A percentile compares a stretch with the other conserved stretches of the same genome.
phyloP scores from a whole-genome alignment of 2,329 filamentous ascomycete species.

The Cladosporium velox region DNA sequence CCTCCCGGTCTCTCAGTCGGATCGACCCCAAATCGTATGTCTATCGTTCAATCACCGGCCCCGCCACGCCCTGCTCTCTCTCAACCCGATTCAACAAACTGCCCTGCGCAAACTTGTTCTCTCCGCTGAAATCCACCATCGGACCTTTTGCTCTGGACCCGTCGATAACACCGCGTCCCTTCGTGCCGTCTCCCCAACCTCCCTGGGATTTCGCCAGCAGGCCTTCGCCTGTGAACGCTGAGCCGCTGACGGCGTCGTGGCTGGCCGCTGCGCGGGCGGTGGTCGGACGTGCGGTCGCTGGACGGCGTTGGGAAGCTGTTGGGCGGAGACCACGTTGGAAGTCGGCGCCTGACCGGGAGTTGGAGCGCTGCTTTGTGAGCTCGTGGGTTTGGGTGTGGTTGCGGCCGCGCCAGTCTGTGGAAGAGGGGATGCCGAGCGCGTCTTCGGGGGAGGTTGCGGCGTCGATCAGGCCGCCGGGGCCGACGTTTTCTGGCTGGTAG shows the following conservation, averaged over 20 bases:
- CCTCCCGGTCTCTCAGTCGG: too few relatives aligned
- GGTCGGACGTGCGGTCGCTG: slow-evolving; percentile 6
- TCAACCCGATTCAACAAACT: slow-evolving; percentile 51
- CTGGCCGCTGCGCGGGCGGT: slow-evolving; percentile 13
- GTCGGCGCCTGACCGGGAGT: slow-evolving; percentile 16
- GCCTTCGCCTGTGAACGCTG: slow-evolving; percentile 49
- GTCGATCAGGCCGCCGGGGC: slow-evolving; percentile 47
- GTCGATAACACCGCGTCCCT: slow-evolving; percentile 50
- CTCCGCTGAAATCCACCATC: slow-evolving; percentile 47
- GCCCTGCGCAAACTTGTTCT: slow-evolving; percentile 47
- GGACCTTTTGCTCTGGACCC: slow-evolving; percentile 48
- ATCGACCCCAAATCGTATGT: neutral
- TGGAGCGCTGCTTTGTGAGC: slow-evolving; percentile 7
- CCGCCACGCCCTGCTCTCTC: slow-evolving; percentile 35
- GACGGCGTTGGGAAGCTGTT: slow-evolving; percentile 12
- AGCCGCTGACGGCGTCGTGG: slow-evolving; percentile 17
- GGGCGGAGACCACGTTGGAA: slow-evolving; percentile 12
- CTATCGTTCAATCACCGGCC: slow-evolving; percentile 43
- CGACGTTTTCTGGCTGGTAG: slow-evolving; percentile 38
- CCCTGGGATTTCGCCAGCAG: slow-evolving; percentile 45
- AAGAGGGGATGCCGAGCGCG: slow-evolving; percentile 44
- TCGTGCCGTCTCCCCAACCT: slow-evolving; percentile 41
- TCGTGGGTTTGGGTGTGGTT: slow-evolving; percentile 16
- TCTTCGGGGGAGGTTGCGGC: slow-evolving; percentile 48
- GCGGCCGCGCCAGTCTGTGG: slow-evolving; percentile 48